phyloP scores from a whole-genome alignment of 75 land plant species.

The Sequoiadendron giganteum region DNA sequence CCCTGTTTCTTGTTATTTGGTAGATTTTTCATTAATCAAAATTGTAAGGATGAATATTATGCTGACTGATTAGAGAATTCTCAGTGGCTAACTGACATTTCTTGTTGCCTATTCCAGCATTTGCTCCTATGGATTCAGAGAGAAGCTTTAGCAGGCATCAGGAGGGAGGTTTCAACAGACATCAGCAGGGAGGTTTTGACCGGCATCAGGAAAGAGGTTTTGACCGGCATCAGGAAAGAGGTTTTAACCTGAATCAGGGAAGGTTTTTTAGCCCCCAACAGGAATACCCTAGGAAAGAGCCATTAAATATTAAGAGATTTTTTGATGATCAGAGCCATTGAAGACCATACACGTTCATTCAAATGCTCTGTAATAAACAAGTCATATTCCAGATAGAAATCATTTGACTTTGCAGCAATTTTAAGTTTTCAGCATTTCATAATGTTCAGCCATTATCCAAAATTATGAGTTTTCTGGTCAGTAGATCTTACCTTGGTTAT shows the following conservation, averaged over 20 bases:
- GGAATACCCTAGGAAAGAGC: not conserved
- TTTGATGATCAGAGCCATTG: not conserved
- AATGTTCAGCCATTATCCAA: not conserved
- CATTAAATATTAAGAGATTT: not conserved
- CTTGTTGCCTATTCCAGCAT: not conserved
- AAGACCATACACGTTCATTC: not conserved
- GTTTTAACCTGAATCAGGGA: not conserved
- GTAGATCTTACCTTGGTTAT: not conserved
- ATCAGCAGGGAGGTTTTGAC: not conserved
- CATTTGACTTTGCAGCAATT: not conserved
- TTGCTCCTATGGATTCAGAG: constrained; percentile 5
- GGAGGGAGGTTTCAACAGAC: not conserved
- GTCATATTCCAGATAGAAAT: not conserved
- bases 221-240: not conserved
- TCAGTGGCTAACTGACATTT: not conserved
- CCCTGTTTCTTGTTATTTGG: not conserved
- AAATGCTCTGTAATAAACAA: not conserved
- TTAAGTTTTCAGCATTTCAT: not conserved
- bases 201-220: not conserved
- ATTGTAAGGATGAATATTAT: not conserved
- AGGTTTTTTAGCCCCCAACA: not conserved
- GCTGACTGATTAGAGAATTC: not conserved
- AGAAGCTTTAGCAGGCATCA: not conserved
- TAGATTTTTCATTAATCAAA: not conserved
- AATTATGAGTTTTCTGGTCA: not conserved